Base-by-base conservation (phyloP, 768 basidiomycete genomes). In the Tricholoma flavovirens region DNA sequence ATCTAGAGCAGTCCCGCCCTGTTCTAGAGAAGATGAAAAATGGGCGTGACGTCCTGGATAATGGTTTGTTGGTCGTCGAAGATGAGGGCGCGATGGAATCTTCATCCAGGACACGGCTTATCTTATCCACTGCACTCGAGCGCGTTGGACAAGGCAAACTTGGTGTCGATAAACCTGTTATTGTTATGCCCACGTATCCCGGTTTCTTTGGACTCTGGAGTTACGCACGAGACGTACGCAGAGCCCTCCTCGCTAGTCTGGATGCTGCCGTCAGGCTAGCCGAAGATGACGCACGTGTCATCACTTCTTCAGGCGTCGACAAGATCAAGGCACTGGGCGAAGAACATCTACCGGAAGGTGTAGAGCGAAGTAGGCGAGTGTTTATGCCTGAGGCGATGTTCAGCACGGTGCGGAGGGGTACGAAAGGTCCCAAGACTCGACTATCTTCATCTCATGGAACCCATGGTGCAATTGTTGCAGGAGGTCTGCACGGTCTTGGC, bases 341-440 rank as follows among this genome's bases (percentile, higher is more conserved):
- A 57, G 75, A 75, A 55, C 83, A 90, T 71, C 81, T 99, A 14
- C 90, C 89, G 1, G 79, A 79, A 51, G 88, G 86, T 56, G 91
- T 93, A 21, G 92, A 93, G 68, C 78, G 91, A 38, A 83, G 83
- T 49, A 80, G 83, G 55, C 79, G 92, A 24, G 83, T 96, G 11
- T 99, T 99, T 77, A 84, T 91, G 75, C 92, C 96, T n/a, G 89
- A 96, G 67, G 96, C 93, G 12, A 98, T 99, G 97, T 99, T 98
- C 74, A 83, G 82, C 54, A 71, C 79, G 42, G 69, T 78, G 52
- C 70, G 78, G 58, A 78, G 72, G 55, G 72, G 73, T 4, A 74
- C 73, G 29, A 77, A 69, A 48, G 73, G 74, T 40, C 56, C 61
- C 48, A 77, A 76, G 69, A 71, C 63, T 56, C 56, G 68, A 42